phyloP scores from a whole-genome alignment of 305 asterid species.

The Rubia tinctorum region DNA sequence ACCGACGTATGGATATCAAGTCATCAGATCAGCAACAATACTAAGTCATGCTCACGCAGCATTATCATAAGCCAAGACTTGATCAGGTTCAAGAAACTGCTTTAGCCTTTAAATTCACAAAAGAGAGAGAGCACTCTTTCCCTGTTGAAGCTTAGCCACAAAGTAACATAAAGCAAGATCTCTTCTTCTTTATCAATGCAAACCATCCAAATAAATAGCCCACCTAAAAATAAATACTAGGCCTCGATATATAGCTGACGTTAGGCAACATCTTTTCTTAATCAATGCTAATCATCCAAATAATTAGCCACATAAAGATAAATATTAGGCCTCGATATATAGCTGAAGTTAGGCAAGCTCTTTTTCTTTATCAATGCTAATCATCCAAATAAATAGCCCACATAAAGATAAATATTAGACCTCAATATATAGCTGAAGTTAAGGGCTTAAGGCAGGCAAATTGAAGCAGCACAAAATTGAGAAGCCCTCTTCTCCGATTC shows the following conservation, averaged over 20 bases:
- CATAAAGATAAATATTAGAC: constrained; percentile 2
- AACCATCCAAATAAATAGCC: no score
- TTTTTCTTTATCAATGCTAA: neutral
- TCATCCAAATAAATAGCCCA: no score
- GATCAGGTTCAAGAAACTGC: neutral
- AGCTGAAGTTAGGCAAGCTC: no score
- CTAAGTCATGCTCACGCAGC: constrained; percentile 19
- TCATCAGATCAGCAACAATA: neutral
- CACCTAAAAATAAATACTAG: no score
- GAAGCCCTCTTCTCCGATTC: constrained; percentile 78
- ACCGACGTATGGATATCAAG: constrained; percentile 5
- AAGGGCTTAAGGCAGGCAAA: no score
- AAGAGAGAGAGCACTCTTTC: neutral
- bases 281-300: no score
- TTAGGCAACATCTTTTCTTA: no score
- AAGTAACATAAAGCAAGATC: neutral
- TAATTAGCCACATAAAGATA: no score
- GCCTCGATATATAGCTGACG: no score
- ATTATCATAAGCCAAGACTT: constrained; percentile 5
- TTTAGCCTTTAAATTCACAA: neutral
- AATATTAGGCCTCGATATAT: no score
- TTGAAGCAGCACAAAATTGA: neutral
- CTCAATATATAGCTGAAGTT: neutral
- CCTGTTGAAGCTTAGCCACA: neutral
- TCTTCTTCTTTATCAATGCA: no score